phyloP scores from a whole-genome alignment of 768 basidiomycete genomes.

The Tricholoma sp. region DNA sequence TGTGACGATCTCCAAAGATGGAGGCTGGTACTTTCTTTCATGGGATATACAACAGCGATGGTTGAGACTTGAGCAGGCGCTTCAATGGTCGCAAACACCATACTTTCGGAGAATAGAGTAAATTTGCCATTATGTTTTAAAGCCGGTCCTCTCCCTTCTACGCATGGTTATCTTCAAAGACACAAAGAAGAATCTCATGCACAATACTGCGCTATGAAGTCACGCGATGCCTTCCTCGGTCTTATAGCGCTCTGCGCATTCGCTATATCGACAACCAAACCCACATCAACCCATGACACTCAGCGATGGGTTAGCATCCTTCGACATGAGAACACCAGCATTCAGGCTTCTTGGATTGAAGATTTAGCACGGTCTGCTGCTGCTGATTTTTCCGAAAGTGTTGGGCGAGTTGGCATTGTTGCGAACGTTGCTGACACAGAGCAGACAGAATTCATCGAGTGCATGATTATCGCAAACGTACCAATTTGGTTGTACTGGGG shows the following conservation, averaged over 20 bases:
- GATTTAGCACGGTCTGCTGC: background rate
- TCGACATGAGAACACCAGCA: no score
- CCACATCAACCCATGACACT: background rate
- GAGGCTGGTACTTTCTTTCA: background rate
- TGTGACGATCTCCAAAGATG: background rate
- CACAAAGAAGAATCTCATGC: background rate
- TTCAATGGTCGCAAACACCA: background rate
- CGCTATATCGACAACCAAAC: background rate
- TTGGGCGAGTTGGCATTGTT: background rate
- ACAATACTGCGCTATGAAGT: background rate
- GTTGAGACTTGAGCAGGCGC: background rate
- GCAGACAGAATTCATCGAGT: background rate
- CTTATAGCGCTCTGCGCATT: background rate
- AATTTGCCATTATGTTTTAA: background rate
- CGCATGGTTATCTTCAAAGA: background rate
- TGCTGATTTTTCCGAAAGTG: background rate
- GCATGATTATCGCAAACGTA: background rate
- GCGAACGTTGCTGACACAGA: background rate
- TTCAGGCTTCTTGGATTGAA: background rate
- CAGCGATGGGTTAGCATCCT: background rate
- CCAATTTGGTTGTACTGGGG: background rate
- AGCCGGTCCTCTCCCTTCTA: background rate
- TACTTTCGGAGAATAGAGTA: background rate
- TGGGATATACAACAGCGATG: background rate
- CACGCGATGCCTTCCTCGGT: background rate